These are phyloP conservation scores for Chaetomium tenue DNA, from an alignment of 495 filamentous ascomycete species.

Conservation along the genomic window DNA sequence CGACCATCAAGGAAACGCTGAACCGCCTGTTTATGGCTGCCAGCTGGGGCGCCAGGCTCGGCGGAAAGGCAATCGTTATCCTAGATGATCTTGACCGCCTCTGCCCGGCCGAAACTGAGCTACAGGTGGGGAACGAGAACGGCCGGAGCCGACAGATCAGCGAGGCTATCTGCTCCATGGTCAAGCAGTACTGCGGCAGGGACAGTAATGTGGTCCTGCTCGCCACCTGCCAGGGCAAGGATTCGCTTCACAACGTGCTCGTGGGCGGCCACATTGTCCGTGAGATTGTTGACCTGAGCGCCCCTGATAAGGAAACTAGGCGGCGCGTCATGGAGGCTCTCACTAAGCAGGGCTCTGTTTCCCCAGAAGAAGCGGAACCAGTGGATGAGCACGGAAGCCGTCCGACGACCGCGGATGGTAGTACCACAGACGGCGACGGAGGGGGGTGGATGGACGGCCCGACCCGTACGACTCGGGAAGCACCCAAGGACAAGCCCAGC, in stretches of 20 bases:
- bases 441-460: conserved; percentile 71
- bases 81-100: conserved; percentile 91
- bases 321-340: conserved; percentile 76
- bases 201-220: conserved; percentile 80
- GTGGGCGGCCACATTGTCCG: conserved; percentile 76
- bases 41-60: conserved; percentile 81
- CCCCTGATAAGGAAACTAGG: conserved; percentile 89
- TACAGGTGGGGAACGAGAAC: conserved; percentile 89
- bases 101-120: conserved; percentile 87
- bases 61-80: conserved; percentile 77
- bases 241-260: conserved; percentile 76
- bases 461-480: conserved; percentile 29
- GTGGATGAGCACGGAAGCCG: conserved; percentile 48
- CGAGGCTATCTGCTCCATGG: conserved; percentile 79
- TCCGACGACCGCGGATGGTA: conserved; percentile 53
- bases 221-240: conserved; percentile 90
- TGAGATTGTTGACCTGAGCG: conserved; percentile 79
- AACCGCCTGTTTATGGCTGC: conserved; percentile 81
- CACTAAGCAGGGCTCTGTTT: conserved; percentile 47
- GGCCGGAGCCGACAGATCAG: conserved; percentile 87
- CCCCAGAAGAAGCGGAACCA: conserved; percentile 40
- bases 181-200: conserved; percentile 69
- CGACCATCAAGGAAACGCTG: conserved; percentile 85
- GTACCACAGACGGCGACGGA: conserved; percentile 48
- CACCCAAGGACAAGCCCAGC: conserved; percentile 42